Base-by-base conservation (phyloP, 2,329 filamentous ascomycete species). In the Verticillium isaacii region DNA sequence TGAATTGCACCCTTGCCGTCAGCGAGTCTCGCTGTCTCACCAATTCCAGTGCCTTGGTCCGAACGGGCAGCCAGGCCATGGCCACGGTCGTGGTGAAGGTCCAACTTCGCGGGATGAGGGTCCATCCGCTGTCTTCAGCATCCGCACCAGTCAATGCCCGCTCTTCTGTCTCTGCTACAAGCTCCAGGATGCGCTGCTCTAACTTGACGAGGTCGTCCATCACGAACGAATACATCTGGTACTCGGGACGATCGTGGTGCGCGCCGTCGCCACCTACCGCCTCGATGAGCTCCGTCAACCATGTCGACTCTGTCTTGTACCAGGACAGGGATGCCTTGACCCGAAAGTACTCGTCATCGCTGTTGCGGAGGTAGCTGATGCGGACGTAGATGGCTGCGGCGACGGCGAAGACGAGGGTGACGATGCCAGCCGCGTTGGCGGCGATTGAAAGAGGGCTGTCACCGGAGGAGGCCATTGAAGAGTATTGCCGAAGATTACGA, bases 231-330 rank as follows among this genome's bases (percentile, higher is more conserved):
- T 78, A 81, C 77, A 82, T 81, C 59, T 81, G 74, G 60, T 77
- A 74, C 63, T 81, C 77, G n/a, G 73, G 71, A 17, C 67, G 63
- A 7, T 61, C 56, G 29, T 67, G 63, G 15, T 17, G 19, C 25
- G 57, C 39, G 12, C 57, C 23, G 57, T 45, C 55, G 32, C 65
- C 67, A 6, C 65, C 66, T 32, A 69, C 72, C 19, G 68, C 68
- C 45, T 23, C 23, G 36, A 80, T 68, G 0, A 82, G 74, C 59
- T 80, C 76, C 3, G 74, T 68, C 15, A 82, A 73, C 75, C 77
- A 82, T 6, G 73, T 70, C 2, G 76, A 78, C 68, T 82, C 79
- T 0, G 78, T 82, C 67, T 82, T 82, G 68, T 77, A 82, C 78
- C 79, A 82, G 8, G 73, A 77, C 7, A 82, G 70, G 4, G 75